Evolutionary conservation across 768 basidiomycete species (phyloP).

Genomic region (Lactarius vividus): DNA sequence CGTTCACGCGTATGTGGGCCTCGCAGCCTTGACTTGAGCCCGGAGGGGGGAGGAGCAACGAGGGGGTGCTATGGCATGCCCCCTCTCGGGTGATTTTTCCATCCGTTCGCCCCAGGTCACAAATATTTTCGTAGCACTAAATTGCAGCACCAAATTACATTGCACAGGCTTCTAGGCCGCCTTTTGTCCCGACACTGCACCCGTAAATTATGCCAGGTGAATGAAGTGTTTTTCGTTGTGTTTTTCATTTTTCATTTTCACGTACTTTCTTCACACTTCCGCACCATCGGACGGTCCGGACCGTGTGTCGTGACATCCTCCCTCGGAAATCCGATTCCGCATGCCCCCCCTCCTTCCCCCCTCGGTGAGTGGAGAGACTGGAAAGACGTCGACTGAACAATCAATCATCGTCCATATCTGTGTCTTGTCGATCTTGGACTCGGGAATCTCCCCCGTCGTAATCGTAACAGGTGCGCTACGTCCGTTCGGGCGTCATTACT

Average conservation of each 20-base stretch:
- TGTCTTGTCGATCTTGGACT: background rate
- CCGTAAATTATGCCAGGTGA: background rate
- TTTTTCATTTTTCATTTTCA: background rate
- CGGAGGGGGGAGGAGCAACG: background rate
- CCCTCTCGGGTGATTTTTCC: background rate
- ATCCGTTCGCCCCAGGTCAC: background rate
- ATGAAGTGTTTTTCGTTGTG: no score
- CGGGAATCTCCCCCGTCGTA: background rate
- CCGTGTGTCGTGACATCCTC: background rate
- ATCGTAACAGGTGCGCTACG: background rate
- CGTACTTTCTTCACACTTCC: background rate
- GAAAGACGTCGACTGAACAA: background rate
- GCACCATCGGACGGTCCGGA: background rate
- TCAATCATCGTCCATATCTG: background rate
- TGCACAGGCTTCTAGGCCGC: background rate
- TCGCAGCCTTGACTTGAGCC: background rate
- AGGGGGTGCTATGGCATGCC: background rate
- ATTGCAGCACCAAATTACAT: background rate
- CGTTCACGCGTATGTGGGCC: background rate
- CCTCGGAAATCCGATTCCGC: background rate
- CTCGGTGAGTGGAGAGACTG: background rate
- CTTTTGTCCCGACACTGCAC: background rate
- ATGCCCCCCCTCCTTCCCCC: background rate
- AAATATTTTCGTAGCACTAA: background rate
- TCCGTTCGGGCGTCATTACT: background rate